Conservation (phyloP, 257 asterid species). For the Scutellaria minor region DNA sequence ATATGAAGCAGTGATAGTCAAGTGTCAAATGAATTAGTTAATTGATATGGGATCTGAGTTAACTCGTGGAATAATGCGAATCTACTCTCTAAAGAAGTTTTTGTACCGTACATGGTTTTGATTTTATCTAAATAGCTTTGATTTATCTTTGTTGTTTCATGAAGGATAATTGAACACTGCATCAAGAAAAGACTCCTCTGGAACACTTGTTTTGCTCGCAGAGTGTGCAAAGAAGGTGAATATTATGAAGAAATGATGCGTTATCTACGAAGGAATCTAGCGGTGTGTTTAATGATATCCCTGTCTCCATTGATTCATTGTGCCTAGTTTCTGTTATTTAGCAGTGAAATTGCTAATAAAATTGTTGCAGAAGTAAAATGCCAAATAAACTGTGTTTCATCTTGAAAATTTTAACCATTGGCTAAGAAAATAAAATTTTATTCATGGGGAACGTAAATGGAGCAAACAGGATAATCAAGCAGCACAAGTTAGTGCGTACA, state of each 20-base stretch:
- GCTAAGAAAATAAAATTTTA: conserved; percentile 2
- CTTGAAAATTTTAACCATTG: conserved; percentile 6
- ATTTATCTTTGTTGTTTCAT: conserved; percentile 26
- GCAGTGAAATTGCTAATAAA: conserved; percentile 9
- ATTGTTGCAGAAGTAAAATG: conserved; percentile 1
- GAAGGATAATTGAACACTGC: conserved; percentile 92
- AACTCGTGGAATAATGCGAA: conserved; percentile 15
- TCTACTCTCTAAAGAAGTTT: conserved; percentile 15
- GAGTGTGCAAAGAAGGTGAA: conserved; percentile 94
- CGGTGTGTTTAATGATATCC: conserved; percentile 56
- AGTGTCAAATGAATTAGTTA: conserved; percentile 19
- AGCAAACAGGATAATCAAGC: conserved; percentile 22
- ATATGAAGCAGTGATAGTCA: conserved; percentile 8
- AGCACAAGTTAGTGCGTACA: not conserved
- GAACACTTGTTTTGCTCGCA: conserved; percentile 85
- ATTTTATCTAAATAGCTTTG: conserved; percentile 19
- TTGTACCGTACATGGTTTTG: conserved; percentile 6
- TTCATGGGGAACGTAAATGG: conserved; percentile 10
- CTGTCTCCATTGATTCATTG: conserved; percentile 28
- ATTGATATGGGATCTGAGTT: conserved; percentile 16
- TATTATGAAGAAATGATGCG: conserved; percentile 99
- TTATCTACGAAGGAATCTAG: conserved; percentile 85
- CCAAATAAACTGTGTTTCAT: conserved; percentile 11
- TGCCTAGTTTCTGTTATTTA: conserved; percentile 18
- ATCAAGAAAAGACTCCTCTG: conserved; percentile 87